Evolutionary conservation across 192 early-diverging fungal species (phyloP).

Genomic region (Spinellus fusiger): DNA sequence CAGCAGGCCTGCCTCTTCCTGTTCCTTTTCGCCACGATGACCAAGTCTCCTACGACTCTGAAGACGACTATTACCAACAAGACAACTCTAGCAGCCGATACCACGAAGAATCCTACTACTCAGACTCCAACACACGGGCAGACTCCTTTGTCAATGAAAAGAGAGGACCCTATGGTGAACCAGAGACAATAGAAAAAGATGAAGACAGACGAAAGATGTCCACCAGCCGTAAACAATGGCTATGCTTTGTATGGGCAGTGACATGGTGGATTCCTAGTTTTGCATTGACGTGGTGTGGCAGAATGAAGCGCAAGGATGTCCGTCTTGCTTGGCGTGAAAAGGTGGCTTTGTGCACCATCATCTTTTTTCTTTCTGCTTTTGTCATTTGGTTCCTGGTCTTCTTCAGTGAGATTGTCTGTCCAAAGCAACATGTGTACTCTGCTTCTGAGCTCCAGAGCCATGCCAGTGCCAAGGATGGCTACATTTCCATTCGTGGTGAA

Average conservation of each 20-base stretch:
- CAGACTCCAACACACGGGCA: constrained; percentile 1
- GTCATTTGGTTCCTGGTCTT: constrained; percentile 88
- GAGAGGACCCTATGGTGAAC: constrained; percentile 5
- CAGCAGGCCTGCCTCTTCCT: constrained; percentile 17
- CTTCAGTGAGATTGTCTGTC: constrained; percentile 80
- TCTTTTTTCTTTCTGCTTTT: constrained; percentile 69
- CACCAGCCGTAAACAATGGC: constrained; percentile 54
- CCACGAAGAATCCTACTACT: constrained; percentile 8
- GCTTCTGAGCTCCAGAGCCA: constrained; percentile 54
- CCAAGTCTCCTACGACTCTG: constrained; percentile 28
- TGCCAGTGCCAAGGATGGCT: constrained; percentile 49
- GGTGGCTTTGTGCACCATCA: constrained; percentile 76
- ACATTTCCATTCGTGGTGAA: constrained; percentile 55
- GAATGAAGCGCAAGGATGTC: constrained; percentile 87
- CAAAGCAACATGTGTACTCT: constrained; percentile 57
- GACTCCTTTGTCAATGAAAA: constrained; percentile 12
- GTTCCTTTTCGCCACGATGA: constrained; percentile 15
- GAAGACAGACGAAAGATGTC: constrained; percentile 42
- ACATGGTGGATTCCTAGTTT: constrained; percentile 80
- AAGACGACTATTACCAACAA: constrained; percentile 21
- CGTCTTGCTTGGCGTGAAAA: constrained; percentile 97
- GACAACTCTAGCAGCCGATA: neutral
- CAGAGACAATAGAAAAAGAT: constrained; percentile 38
- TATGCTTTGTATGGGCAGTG: constrained; percentile 73
- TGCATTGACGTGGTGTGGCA: constrained; percentile 54